Evolutionary conservation across 2,329 filamentous ascomycete genomes (phyloP).

Genomic region (Chaetomiaceae sp.): DNA sequence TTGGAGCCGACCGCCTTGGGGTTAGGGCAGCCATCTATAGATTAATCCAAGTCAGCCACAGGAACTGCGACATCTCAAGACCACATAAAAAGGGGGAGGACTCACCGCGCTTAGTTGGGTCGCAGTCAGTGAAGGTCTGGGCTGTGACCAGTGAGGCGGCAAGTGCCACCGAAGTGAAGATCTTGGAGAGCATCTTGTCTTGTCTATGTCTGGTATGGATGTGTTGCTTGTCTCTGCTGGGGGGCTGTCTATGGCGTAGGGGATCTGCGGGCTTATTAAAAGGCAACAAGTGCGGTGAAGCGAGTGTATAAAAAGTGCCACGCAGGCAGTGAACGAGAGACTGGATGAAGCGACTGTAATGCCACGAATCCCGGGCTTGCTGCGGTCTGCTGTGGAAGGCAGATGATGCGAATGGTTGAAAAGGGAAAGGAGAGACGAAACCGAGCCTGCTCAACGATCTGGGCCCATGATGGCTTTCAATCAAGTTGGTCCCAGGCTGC

Average conservation of each 20-base stretch:
- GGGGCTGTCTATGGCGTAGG: not conserved
- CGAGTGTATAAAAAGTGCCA: conserved; percentile 8
- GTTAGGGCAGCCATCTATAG: conserved; percentile 55
- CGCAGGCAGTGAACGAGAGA: conserved; percentile 19
- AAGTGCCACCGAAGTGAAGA: conserved; percentile 45
- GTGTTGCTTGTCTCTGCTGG: not conserved
- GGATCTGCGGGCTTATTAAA: conserved; percentile 2
- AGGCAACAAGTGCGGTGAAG: not conserved
- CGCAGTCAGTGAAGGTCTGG: conserved; percentile 54
- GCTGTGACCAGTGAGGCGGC: conserved; percentile 49
- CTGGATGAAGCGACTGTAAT: conserved; percentile 17
- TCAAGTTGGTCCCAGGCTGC: conserved; percentile 7
- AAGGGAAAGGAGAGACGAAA: conserved; percentile 1
- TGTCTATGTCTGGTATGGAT: not conserved
- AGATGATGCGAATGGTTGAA: not conserved
- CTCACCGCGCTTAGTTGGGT: conserved; percentile 45
- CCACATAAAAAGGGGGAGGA: conserved; percentile 7
- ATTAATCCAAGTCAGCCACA: conserved; percentile 2
- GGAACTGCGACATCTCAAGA: not conserved
- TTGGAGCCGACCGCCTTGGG: conserved; percentile 70
- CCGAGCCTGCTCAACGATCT: not conserved
- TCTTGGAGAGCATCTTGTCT: conserved; percentile 43
- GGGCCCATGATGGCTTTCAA: conserved; percentile 18
- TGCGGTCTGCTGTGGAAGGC: not conserved
- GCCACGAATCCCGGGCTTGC: conserved; percentile 14